These are phyloP conservation scores for Gossypium australe DNA, from an alignment of 345 rosid species.

Conservation along the genomic window DNA sequence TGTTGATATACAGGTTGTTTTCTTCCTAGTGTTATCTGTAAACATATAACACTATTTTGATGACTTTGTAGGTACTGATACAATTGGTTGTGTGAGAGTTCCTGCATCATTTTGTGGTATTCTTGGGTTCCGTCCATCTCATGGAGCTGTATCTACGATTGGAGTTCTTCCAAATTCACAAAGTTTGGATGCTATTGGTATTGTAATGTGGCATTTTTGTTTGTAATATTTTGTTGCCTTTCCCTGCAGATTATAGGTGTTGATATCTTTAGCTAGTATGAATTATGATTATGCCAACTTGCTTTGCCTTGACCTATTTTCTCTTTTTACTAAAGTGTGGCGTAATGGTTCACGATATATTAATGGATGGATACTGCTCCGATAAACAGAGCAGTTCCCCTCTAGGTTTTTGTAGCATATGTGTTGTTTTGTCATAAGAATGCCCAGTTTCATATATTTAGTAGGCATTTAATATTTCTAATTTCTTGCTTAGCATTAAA, in stretches of 20 bases:
- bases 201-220: slow-evolving; percentile 7
- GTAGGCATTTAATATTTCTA: slow-evolving; percentile 7
- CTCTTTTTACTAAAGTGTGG: not conserved
- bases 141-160: slow-evolving; percentile 61
- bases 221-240: not conserved
- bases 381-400: not conserved
- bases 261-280: not conserved
- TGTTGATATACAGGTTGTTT: not conserved
- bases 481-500: slow-evolving; percentile 6
- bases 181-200: slow-evolving; percentile 84
- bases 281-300: not conserved
- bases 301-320: not conserved
- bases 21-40: not conserved
- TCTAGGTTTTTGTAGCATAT: not conserved
- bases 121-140: slow-evolving; percentile 88
- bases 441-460: not conserved
- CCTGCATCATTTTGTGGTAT: slow-evolving; percentile 93
- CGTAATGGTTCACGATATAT: not conserved
- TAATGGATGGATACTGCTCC: not conserved
- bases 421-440: not conserved
- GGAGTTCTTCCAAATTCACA: slow-evolving; percentile 85
- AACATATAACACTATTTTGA: not conserved
- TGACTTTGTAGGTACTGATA: slow-evolving; percentile 61
- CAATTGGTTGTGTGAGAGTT: slow-evolving; percentile 65
- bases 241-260: not conserved